Base-by-base conservation (phyloP, 352 stramenopile genomes). In the Globisporangium paroecandrum region DNA sequence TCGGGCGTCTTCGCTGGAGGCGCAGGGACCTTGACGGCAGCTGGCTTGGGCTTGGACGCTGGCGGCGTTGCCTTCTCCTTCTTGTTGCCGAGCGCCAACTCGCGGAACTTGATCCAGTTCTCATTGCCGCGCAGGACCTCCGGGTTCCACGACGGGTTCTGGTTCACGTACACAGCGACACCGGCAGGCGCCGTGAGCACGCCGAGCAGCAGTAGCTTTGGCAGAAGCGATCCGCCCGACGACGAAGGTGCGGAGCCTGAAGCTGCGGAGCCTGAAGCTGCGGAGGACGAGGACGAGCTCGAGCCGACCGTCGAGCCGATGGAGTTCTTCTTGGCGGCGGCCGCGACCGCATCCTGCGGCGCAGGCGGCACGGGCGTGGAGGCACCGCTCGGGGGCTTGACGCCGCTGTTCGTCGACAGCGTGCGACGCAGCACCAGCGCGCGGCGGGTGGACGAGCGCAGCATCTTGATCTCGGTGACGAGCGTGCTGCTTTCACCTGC, bases 81-180 rank as follows among this genome's bases (percentile, higher is more conserved):
- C 15, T 22, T 27, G 34, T 24, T 27, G 29, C 75, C 78, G 54
- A 94, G 79, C 68, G 90, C 82, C 46, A 91, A 65, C 67, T 90
- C 81, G 25, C 86, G 86, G 75, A 94, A 92, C 69, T 84, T 81
- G 61, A 89, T 71, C 81, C 85, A 94, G 32, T 81, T 81, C 46
- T 76, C 73, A 65, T 94, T 81, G 41, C 84, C 76, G 46, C 77
- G 76, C 43, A 94, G 69, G 51, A 73, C 41, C 24, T 78, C 72
- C 25, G 87, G 87, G 70, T 94, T 94, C 82, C 86, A 94, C 49
- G 88, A 60, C 41, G 85, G 87, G 72, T 94, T 90, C 72, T 91
- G 76, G 59, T 87, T 86, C 24, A 93, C 71, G 67, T 93, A 94
- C 66, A 90, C 76, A 1, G 79, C 82, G 10, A 73, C 77, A 25